Base-by-base conservation (phyloP, 2,329 filamentous ascomycete species). In the Fusarium sp. region DNA sequence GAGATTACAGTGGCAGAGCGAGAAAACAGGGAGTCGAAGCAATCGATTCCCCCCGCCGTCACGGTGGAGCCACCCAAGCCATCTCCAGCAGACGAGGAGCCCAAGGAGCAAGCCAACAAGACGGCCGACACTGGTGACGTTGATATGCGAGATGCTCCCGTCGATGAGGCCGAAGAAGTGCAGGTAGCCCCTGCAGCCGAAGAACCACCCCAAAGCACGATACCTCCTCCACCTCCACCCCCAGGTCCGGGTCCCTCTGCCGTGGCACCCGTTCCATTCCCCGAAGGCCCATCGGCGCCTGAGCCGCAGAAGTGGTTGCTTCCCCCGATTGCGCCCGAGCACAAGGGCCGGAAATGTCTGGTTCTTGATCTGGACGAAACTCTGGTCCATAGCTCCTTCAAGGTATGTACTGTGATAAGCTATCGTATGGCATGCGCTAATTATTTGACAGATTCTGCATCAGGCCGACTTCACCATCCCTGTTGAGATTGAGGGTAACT, bases 381-480 rank as follows among this genome's bases (percentile, higher is more conserved):
- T 2, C 86, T 99, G 62, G 97, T 99, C 27, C 97, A 99, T 86
- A 98, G 97, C 83, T 98, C 97, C 77, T 99, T 99, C 86, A 99
- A 99, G 90, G 96, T 97, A 86, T 76, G 80, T 72, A 29, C 39
- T 24, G 20, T 22, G 11, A 48, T 27, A 18, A 72, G 57, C 22
- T 22, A 24, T 54, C 11, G 29, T 29, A 4, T 27, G 8, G 43
- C n/a, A 59, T 69, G 65, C 69, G 75, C 77, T 79, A 74, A 68
- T 73, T 78, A 68, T 50, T 65, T 16, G 50, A 13, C 80, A 98
- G 95, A 97, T 98, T 77, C 89, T 99, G 54, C 95, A 98, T 80
- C 96, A 98, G 87, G 97, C 97, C 68, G 97, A 99, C 84, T 98
- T 99, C 82, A 99, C 97, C 7, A 98, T 99, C 81, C 97, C 97